Base-by-base conservation (phyloP, 73 alveolate species). In the Paraurostyla sp. region DNA sequence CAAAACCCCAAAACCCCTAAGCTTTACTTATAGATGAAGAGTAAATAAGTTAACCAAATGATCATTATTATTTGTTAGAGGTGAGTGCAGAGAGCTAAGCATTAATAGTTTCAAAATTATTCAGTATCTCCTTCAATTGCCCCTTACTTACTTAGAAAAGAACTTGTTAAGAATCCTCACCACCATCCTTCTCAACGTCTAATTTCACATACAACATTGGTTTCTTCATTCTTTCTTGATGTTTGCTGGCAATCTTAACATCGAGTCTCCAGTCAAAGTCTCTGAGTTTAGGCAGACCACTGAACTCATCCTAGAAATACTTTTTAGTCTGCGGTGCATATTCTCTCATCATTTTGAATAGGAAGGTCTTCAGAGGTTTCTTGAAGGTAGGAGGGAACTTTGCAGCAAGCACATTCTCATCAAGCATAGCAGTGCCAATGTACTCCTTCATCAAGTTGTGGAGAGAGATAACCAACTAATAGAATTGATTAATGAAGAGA, bases 211-310 rank as follows among this genome's bases (percentile, higher is more conserved):
- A 78, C 13, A 78, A 78, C 80, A 78, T 52, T 54, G 89, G 89
- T 36, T 78, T 3, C 32, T 78, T 78, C 45, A 78, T 20, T 54
- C 89, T 78, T 36, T 78, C 89, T 27, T 78, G 60, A 7, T 49
- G 22, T 54, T 78, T 78, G 52, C 89, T 78, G 6, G 89, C 76
- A 23, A 78, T 78, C 40, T 78, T 78, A 35, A 78, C 89, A 78
- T 78, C 89, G 11, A 78, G 71, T 40, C 89, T 46, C 89, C 89
- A 78, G 46, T 78, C 89, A 43, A 78, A 78, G 22, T 78, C 89
- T 40, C 78, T 49, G 42, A 78, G 32, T 36, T 78, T 78, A 9
- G 63, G 76, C 59, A 78, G 43, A 20, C 80, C 76, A 40, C 80
- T 78, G 62, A 78, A 78, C 89, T 78, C 89, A 52, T 54, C 78